Evolutionary conservation across 2,329 filamentous ascomycete species (phyloP), one percentile per base, ranked within the genome.

Genomic region (Sclerotinia spermophila): DNA sequence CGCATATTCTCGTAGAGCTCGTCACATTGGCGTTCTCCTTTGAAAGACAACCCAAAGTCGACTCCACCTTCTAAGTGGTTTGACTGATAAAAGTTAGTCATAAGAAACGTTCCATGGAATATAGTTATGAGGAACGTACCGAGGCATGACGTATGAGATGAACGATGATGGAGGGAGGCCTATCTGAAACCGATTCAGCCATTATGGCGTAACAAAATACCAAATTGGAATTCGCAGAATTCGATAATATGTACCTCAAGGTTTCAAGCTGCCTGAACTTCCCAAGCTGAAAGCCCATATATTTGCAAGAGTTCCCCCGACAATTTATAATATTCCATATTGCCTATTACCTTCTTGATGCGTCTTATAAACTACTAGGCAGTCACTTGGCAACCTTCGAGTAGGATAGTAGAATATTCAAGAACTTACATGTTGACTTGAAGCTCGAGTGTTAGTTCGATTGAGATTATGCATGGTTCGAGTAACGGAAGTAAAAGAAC

Each of bases 1-100:
- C 35, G 65, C 65, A 67, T 58, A 6, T 10, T 42, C 19, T 67
- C 35, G 38, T 33, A 67, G 15, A 67, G 65, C 44, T 58, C 27
- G 17, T 56, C 35, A 33, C 51, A 67, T 58, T 58, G 38, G 24
- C 30, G 61, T 21, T 64, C 61, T 51, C 61, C 44, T 38, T 27
- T 38, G 8, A 21, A 24, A 38, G 44, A 64, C 2, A 64, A 27
- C 1, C 61, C 44, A 38, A 21, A 27, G 27, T 64, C 61, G 0
- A 10, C 13, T 17, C 44, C 30, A n/a, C 44, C 61, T 51, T 35
- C 44, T 35, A 19, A 11, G 13, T 38, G 17, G 11, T 64, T 19
- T 13, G 61, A 64, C 61, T 64, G 51, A 2, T 7, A 5, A 51
- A 27, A 19, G 15, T 64, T 10, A 64, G 61, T 24, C 15, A 51